These are phyloP conservation scores for Gremmenia infestans DNA, from an alignment of 2,329 filamentous ascomycete species.

Conservation along the genomic window DNA sequence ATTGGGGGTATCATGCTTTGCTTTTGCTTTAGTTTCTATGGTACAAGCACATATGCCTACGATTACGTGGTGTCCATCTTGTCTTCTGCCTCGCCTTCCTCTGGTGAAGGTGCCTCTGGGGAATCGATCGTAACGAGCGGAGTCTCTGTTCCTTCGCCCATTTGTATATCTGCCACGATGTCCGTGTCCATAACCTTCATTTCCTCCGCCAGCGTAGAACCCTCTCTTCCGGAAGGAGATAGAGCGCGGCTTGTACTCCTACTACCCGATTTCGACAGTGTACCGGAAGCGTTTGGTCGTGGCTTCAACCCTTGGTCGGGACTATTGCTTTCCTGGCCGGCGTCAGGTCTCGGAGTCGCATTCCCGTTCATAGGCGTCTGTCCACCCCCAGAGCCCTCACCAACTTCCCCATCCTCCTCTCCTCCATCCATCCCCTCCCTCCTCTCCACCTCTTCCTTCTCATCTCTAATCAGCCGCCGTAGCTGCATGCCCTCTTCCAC, in stretches of 20 bases:
- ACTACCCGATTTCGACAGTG: slow-evolving; percentile 37
- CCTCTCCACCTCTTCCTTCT: slow-evolving; percentile 90
- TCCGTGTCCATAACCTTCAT: slow-evolving; percentile 36
- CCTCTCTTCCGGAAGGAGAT: slow-evolving; percentile 31
- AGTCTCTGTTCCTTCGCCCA: slow-evolving; percentile 34
- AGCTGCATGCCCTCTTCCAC: slow-evolving; percentile 88
- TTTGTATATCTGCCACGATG: slow-evolving; percentile 24
- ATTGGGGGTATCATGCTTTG: slow-evolving; percentile 22
- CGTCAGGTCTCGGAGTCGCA: slow-evolving; percentile 45
- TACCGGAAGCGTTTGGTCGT: slow-evolving; percentile 23
- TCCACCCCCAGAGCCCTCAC: slow-evolving; percentile 46
- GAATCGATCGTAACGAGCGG: slow-evolving; percentile 47
- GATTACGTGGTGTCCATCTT: slow-evolving; percentile 59
- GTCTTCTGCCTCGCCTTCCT: slow-evolving; percentile 41
- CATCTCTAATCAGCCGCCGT: slow-evolving; percentile 80
- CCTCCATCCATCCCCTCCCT: slow-evolving; percentile 68
- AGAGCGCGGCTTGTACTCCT: slow-evolving; percentile 35
- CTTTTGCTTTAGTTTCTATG: slow-evolving; percentile 12
- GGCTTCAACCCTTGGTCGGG: slow-evolving; percentile 40
- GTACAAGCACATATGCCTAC: slow-evolving; percentile 29
- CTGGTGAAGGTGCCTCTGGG: slow-evolving; percentile 29
- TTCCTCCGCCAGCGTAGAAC: slow-evolving; percentile 47
- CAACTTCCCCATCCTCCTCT: slow-evolving; percentile 57
- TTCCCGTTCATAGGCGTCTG: slow-evolving; percentile 46
- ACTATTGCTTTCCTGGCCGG: slow-evolving; percentile 39